These are phyloP conservation scores for Ogataea thermomethanolica DNA, from an alignment of 805 yeast species.

Conservation along the genomic window DNA sequence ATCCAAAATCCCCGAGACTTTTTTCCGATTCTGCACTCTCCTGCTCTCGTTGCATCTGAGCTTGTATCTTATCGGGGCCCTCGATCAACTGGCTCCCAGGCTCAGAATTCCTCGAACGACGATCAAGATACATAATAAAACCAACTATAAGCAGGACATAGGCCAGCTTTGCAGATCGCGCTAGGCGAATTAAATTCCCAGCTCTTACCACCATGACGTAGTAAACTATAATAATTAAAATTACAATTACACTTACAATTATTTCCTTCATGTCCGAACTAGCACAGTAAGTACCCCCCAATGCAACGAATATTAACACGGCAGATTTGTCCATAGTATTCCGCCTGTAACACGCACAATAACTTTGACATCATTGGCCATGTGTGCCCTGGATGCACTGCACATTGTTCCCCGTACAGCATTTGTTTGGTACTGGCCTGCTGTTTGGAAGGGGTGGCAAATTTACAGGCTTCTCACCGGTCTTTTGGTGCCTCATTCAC, in stretches of 20 bases:
- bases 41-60: not conserved
- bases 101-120: not conserved
- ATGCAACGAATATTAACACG: not conserved
- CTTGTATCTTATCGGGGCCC: not conserved
- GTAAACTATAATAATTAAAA: not conserved
- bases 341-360: slow-evolving; percentile 63
- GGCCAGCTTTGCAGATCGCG: slow-evolving; percentile 18
- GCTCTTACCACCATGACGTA: slow-evolving; percentile 14
- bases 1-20: not conserved
- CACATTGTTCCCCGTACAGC: slow-evolving; percentile 24
- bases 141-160: slow-evolving; percentile 10
- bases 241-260: not conserved
- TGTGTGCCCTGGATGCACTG: slow-evolving; percentile 39
- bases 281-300: slow-evolving; percentile 25
- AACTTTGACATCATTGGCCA: slow-evolving; percentile 45
- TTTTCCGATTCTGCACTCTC: not conserved
- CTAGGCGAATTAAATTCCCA: slow-evolving; percentile 7
- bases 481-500: slow-evolving; percentile 42
- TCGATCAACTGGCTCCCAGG: not conserved
- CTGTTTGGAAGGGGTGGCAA: slow-evolving; percentile 34
- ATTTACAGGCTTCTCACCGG: slow-evolving; percentile 48
- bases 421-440: slow-evolving; percentile 32
- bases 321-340: slow-evolving; percentile 40
- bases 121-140: slow-evolving; percentile 3
- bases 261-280: slow-evolving; percentile 30